These are phyloP conservation scores for Orbilia ellipsospora DNA, from an alignment of 2,329 filamentous ascomycete genomes.

Conservation along the genomic window DNA sequence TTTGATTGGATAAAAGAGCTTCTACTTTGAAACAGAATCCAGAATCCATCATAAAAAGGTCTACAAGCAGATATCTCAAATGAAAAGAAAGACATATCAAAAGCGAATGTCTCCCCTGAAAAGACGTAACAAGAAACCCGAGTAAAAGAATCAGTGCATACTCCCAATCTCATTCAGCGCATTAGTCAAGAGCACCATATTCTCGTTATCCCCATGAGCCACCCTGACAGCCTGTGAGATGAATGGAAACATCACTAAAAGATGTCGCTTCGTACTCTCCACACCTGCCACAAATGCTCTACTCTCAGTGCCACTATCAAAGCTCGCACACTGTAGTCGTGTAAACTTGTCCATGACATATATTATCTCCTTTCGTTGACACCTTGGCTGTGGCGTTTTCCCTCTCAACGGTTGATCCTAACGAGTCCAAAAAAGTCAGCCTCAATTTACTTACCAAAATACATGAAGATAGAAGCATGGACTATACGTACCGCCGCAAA, in stretches of 20 bases:
- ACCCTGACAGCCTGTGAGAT: slow-evolving; percentile 73
- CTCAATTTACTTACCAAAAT: background rate
- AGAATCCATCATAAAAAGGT: no score
- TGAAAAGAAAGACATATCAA: no score
- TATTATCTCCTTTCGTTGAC: slow-evolving; percentile 80
- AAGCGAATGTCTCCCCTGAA: background rate
- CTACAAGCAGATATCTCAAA: no score
- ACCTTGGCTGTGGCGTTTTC: slow-evolving; percentile 85
- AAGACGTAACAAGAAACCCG: background rate
- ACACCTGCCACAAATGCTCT: slow-evolving; percentile 64
- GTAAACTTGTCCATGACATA: slow-evolving; percentile 76
- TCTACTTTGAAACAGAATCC: no score
- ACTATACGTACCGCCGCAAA: slow-evolving; percentile 73
- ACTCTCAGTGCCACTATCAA: slow-evolving; percentile 45
- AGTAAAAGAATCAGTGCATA: slow-evolving; percentile 64
- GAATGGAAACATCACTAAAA: slow-evolving; percentile 83
- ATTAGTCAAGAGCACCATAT: slow-evolving; percentile 70
- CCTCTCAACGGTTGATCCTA: slow-evolving; percentile 87
- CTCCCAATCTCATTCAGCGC: slow-evolving; percentile 73
- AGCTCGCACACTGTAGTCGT: slow-evolving; percentile 59
- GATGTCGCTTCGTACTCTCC: slow-evolving; percentile 75
- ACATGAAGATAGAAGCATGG: background rate
- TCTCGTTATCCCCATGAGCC: slow-evolving; percentile 72
- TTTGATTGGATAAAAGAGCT: background rate
- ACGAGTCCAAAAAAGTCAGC: background rate